These are phyloP conservation scores for Inga oerstediana DNA, from an alignment of 306 rosid species.

Conservation along the genomic window DNA sequence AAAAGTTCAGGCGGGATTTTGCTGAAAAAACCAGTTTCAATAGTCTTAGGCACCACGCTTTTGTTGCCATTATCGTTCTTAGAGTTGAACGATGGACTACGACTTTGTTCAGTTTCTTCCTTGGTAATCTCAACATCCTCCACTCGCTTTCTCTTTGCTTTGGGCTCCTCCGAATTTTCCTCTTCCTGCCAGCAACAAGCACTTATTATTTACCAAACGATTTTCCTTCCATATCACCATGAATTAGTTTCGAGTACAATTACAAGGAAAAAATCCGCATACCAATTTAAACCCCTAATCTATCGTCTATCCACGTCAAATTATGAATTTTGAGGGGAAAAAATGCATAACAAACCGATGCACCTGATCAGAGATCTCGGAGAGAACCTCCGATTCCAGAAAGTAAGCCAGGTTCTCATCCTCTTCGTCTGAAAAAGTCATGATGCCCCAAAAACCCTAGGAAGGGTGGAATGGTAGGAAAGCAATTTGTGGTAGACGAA, in stretches of 20 bases:
- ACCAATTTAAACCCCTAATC: not conserved
- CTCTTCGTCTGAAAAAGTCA: slow-evolving; percentile 76
- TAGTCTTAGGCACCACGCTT: slow-evolving; percentile 42
- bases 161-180: slow-evolving; percentile 47
- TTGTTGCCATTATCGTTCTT: slow-evolving; percentile 33
- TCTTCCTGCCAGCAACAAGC: slow-evolving; percentile 56
- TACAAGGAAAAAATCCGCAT: not conserved
- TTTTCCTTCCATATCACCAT: not conserved
- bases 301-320: not conserved
- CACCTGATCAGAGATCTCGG: slow-evolving; percentile 76
- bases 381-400: slow-evolving; percentile 86
- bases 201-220: slow-evolving; percentile 7
- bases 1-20: slow-evolving; percentile 83
- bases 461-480: not conserved
- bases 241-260: slow-evolving; percentile 1
- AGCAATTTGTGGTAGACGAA: not conserved
- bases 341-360: not conserved
- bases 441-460: slow-evolving; percentile 28
- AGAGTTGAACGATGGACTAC: slow-evolving; percentile 28
- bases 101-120: slow-evolving; percentile 7
- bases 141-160: slow-evolving; percentile 34
- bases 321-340: not conserved
- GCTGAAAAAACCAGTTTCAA: slow-evolving; percentile 72
- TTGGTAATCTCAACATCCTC: not conserved
- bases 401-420: slow-evolving; percentile 75